Base-by-base conservation (phyloP, 352 stramenopile genomes). In the Phytopythium kandeliae region DNA sequence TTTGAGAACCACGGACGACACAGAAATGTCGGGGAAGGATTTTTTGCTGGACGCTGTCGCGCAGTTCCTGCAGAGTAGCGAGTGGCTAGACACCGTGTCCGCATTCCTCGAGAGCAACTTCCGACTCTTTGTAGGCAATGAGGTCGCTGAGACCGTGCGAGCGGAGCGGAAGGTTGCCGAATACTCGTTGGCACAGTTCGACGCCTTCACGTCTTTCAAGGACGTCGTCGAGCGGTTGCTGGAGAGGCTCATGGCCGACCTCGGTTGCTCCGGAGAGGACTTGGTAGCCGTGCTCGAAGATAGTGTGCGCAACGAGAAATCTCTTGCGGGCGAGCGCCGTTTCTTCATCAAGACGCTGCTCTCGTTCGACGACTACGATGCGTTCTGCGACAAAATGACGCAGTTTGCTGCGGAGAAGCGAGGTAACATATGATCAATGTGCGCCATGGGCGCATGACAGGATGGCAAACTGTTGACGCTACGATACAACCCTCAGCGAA, bases 291-390 rank as follows among this genome's bases (percentile, higher is more conserved):
- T 70, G 2, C 59, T 92, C 2, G 37, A 86, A 17, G 60, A 76
- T 6, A 77, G 68, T 26, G 53, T 69, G 24, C 64, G 54, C 1
- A 66, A 65, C 5, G 65, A 69, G 25, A 54, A 45, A 13, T 51
- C 65, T 21, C 24, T 74, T 19, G 67, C 71, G 11, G 66, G 62
- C 2, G 78, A 89, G 44, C 69, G 74, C 11, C 57, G 60, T 4
- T 82, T 86, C 42, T 78, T 85, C 46, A 72, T 92, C 59, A 72
- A 89, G 58, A 89, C 69, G 25, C 64, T 89, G 41, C 64, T 92
- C 11, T 69, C 81, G 16, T 89, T 87, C 44, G 74, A 89, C 37
- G 64, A 86, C 50, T 92, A 75, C 51, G 62, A 68, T 21, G 60
- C 68, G 11, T 92, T 92, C n/a, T 67, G 64, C 45, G 57, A 61